These are phyloP conservation scores for Mycena amicta DNA, from an alignment of 768 basidiomycete species.

Conservation along the genomic window DNA sequence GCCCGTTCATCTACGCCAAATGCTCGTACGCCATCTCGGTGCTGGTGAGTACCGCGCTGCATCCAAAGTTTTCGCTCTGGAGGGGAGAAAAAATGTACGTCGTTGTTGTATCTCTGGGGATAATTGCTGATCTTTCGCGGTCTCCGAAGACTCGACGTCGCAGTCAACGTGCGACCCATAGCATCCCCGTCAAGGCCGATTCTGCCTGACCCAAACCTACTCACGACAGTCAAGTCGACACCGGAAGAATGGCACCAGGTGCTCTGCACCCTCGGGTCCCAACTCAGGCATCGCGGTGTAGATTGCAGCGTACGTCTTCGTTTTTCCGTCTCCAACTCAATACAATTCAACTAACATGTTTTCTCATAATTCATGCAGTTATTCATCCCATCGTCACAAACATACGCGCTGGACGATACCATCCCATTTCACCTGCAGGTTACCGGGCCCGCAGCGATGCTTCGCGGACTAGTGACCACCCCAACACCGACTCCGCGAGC, in stretches of 20 bases:
- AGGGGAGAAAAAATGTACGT: slow-evolving; percentile 12
- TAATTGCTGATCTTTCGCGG: background rate
- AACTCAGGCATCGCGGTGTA: slow-evolving; percentile 28
- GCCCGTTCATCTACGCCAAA: slow-evolving; percentile 5
- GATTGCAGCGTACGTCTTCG: slow-evolving; percentile 39
- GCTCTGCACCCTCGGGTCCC: slow-evolving; percentile 26
- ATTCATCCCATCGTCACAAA: slow-evolving; percentile 42
- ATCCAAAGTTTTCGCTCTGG: slow-evolving; percentile 12
- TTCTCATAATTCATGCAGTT: slow-evolving; percentile 32
- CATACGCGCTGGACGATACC: slow-evolving; percentile 38
- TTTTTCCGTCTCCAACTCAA: background rate
- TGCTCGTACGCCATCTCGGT: slow-evolving; percentile 12
- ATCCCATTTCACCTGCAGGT: slow-evolving; percentile 51
- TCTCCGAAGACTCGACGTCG: slow-evolving; percentile 35
- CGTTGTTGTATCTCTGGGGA: background rate
- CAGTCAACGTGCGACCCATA: slow-evolving; percentile 38
- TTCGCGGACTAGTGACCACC: slow-evolving; percentile 30
- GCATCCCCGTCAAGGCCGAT: slow-evolving; percentile 40
- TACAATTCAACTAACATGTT: no score
- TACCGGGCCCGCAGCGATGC: slow-evolving; percentile 33
- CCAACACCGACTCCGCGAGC: background rate
- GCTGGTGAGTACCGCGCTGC: slow-evolving; percentile 9
- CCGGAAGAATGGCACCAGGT: slow-evolving; percentile 51
- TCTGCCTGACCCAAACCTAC: slow-evolving; percentile 36
- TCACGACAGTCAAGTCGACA: slow-evolving; percentile 41